Conservation (phyloP, 345 rosid species). For the Eucalyptus marginata region DNA sequence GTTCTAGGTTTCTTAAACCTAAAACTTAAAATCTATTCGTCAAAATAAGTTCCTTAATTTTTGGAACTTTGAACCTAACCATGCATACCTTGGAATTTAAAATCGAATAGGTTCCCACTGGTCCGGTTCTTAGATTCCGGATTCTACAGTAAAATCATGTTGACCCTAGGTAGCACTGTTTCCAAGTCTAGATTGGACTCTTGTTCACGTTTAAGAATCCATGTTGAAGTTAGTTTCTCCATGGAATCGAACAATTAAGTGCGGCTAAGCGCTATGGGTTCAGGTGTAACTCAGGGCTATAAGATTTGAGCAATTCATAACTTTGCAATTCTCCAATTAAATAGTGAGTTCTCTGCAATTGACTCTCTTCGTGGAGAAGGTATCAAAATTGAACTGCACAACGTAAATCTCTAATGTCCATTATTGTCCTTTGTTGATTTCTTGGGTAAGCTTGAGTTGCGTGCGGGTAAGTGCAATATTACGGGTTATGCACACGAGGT, state of each 20-base stretch:
- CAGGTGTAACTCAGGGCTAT: background rate
- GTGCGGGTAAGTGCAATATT: background rate
- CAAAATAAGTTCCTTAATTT: too few relatives aligned
- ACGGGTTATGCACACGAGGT: background rate
- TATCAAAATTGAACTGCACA: background rate
- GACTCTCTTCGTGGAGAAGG: background rate
- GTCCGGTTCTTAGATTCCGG: fast-evolving
- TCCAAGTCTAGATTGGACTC: background rate
- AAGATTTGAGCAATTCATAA: background rate
- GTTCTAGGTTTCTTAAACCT: too few relatives aligned
- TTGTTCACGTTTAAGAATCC: background rate
- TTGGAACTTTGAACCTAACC: too few relatives aligned
- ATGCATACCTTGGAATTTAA: too few relatives aligned
- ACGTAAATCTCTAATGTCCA: background rate
- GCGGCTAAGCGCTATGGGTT: background rate
- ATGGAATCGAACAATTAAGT: background rate
- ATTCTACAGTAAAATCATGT: too few relatives aligned
- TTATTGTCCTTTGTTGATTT: background rate
- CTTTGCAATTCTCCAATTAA: background rate
- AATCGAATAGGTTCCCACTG: too few relatives aligned
- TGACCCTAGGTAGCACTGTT: background rate
- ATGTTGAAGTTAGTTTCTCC: background rate
- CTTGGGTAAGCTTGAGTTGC: background rate
- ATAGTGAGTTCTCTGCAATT: background rate
- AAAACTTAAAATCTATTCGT: too few relatives aligned